Conservation (phyloP, 2,329 filamentous ascomycete species). For the Neonectria hederae region DNA sequence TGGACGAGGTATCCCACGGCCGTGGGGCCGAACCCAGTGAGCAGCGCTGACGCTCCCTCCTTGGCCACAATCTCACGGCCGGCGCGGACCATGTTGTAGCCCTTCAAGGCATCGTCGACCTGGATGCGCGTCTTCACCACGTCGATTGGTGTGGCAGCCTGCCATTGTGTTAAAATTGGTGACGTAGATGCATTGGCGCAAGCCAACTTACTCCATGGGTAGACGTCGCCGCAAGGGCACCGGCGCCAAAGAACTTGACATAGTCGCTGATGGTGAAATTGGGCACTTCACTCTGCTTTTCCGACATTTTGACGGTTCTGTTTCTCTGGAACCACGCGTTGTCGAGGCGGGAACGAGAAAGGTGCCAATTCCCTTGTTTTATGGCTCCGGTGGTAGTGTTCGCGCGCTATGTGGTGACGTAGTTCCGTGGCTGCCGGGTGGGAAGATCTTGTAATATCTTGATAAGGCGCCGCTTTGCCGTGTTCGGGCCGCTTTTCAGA, state of each 20-base stretch:
- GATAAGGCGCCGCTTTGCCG: constrained; percentile 22
- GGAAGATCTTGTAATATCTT: not conserved
- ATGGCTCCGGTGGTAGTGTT: constrained; percentile 3
- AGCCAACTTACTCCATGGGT: constrained; percentile 58
- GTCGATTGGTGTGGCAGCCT: constrained; percentile 64
- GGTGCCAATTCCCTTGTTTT: constrained; percentile 1
- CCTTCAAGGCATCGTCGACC: constrained; percentile 86
- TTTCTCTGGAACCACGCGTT: constrained; percentile 5
- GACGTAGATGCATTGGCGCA: not conserved
- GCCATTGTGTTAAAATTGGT: constrained; percentile 8
- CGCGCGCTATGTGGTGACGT: constrained; percentile 21
- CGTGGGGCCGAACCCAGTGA: constrained; percentile 86
- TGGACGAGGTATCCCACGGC: constrained; percentile 90
- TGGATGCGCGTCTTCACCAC: constrained; percentile 94
- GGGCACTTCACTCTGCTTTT: constrained; percentile 47
- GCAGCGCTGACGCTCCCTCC: constrained; percentile 81
- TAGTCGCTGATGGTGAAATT: constrained; percentile 57
- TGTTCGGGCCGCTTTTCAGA: constrained; percentile 10
- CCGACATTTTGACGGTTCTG: constrained; percentile 31
- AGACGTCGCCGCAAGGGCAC: constrained; percentile 61
- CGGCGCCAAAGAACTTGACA: constrained; percentile 63
- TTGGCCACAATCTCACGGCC: constrained; percentile 80
- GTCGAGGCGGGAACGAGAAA: not conserved
- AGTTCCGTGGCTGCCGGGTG: constrained; percentile 24
- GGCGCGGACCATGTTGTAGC: constrained; percentile 82